Evolutionary conservation across 495 filamentous ascomycete species (phyloP).

Genomic region (Penicillium goetzii): DNA sequence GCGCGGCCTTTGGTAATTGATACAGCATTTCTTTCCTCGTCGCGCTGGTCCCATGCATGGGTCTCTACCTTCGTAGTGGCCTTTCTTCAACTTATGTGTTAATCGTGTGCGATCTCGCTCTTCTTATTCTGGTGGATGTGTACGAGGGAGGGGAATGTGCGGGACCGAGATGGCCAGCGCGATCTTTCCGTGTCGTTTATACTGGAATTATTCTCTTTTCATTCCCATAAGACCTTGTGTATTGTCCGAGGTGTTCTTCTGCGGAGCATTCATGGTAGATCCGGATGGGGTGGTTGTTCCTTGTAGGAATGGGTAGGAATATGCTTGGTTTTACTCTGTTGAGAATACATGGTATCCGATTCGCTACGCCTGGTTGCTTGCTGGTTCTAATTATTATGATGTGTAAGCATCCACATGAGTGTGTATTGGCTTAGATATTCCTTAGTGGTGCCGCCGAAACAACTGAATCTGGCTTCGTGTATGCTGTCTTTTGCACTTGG

Average conservation of each 20-base stretch:
- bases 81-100: conserved; percentile 37
- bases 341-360: background rate
- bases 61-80: conserved; percentile 25
- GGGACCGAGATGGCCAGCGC: conserved; percentile 37
- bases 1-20: conserved; percentile 23
- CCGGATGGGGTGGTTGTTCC: background rate
- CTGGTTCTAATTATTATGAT: background rate
- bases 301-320: background rate
- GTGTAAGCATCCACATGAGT: conserved; percentile 1
- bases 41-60: conserved; percentile 25
- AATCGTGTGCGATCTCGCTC: conserved; percentile 30
- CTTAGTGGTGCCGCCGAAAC: too few relatives aligned
- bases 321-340: background rate
- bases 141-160: conserved; percentile 35
- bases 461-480: too few relatives aligned
- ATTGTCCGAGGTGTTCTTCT: background rate
- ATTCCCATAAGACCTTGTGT: conserved; percentile 24
- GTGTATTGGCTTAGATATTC: too few relatives aligned
- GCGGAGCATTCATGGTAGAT: background rate
- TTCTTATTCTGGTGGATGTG: conserved; percentile 36
- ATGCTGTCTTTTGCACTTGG: too few relatives aligned
- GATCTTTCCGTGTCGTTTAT: conserved; percentile 37
- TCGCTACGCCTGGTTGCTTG: background rate
- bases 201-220: conserved; percentile 30
- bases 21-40: conserved; percentile 21